phyloP scores from a whole-genome alignment of 805 yeast species.

The Tetrapisispora fleetii region DNA sequence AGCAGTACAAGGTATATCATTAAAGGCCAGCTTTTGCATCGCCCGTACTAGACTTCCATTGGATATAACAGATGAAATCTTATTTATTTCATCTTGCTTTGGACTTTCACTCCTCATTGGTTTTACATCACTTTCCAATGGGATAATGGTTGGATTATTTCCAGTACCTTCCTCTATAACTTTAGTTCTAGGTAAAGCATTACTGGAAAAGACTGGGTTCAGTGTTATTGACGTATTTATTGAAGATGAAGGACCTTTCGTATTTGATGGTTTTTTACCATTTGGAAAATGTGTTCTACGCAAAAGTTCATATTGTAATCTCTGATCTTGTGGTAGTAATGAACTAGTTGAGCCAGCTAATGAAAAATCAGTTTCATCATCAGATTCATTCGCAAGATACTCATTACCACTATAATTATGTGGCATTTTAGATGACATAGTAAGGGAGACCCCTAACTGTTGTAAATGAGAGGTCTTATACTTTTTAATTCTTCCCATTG shows the following conservation, averaged over 20 bases:
- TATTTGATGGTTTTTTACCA: neutral
- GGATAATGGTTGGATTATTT: constrained; percentile 54
- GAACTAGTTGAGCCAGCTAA: constrained; percentile 10
- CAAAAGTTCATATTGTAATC: constrained; percentile 5
- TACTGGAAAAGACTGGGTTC: constrained; percentile 60
- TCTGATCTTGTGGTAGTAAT: constrained; percentile 6
- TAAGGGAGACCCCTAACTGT: constrained; percentile 66
- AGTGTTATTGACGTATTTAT: constrained; percentile 8
- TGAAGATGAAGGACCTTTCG: neutral
- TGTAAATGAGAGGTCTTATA: constrained; percentile 53
- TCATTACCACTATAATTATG: constrained; percentile 23
- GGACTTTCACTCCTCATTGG: neutral
- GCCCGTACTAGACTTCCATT: constrained; percentile 28
- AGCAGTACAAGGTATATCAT: constrained; percentile 83
- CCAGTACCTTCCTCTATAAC: constrained; percentile 62
- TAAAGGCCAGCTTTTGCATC: constrained; percentile 45
- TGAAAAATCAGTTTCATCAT: constrained; percentile 21
- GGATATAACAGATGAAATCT: constrained; percentile 27
- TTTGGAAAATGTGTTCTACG: constrained; percentile 4
- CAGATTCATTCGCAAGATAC: constrained; percentile 23
- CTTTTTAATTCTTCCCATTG: constrained; percentile 15
- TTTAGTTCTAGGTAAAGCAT: constrained; percentile 58
- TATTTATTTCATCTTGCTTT: constrained; percentile 14
- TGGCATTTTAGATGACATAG: constrained; percentile 57
- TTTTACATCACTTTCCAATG: constrained; percentile 28